Conservation (phyloP, 768 basidiomycete genomes). For the Jaapia argillacea region DNA sequence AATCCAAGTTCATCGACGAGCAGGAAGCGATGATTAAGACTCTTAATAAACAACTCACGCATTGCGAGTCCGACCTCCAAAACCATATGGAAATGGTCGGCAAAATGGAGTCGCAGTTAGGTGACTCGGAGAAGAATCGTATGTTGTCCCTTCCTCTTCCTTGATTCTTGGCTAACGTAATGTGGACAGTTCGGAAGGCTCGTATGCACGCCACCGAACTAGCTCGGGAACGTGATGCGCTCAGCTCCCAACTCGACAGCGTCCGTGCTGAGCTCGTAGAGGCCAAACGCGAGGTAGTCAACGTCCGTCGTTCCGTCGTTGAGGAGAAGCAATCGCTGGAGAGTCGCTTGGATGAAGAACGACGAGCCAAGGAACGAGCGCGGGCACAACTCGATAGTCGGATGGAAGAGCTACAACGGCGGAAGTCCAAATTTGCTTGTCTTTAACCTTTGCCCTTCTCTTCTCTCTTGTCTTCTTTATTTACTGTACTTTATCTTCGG, state of each 20-base stretch:
- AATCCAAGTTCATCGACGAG: constrained; percentile 68
- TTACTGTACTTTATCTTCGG: constrained; percentile 9
- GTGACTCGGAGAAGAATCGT: constrained; percentile 92
- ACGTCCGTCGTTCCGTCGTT: constrained; percentile 67
- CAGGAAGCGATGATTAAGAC: constrained; percentile 90
- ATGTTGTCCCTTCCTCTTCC: constrained; percentile 20
- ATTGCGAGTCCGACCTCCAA: constrained; percentile 86
- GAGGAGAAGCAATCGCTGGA: constrained; percentile 87
- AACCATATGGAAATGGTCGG: constrained; percentile 85
- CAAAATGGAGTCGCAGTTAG: constrained; percentile 76
- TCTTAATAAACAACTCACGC: constrained; percentile 87
- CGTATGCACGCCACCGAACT: constrained; percentile 90
- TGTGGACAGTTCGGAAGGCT: constrained; percentile 70
- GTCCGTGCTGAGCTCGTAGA: constrained; percentile 69
- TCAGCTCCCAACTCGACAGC: constrained; percentile 52
- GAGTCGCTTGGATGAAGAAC: constrained; percentile 76
- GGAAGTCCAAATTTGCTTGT: constrained; percentile 90
- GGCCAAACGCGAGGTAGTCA: constrained; percentile 70
- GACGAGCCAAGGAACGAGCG: constrained; percentile 80
- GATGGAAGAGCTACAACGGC: constrained; percentile 75
- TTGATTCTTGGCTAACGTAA: not conserved
- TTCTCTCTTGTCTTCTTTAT: not conserved
- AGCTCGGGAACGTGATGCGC: constrained; percentile 74
- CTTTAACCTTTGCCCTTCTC: constrained; percentile 33
- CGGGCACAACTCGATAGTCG: constrained; percentile 80